Conservation (phyloP, 352 stramenopile genomes). For the Phytopythium aichiense region DNA sequence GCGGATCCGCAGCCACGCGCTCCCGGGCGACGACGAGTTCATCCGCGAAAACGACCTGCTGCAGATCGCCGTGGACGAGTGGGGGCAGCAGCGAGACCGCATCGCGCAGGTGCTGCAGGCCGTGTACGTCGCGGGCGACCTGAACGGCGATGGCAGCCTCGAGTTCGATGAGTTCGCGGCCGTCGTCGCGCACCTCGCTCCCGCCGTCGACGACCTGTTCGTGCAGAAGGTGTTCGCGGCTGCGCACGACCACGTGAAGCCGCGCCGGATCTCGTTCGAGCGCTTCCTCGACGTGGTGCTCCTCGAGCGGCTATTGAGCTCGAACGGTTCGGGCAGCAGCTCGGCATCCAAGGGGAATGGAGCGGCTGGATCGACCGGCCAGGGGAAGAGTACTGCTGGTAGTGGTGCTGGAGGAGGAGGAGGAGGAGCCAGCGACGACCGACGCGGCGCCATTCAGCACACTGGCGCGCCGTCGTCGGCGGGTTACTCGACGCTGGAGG, state of each 20-base stretch:
- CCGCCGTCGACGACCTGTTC: slow-evolving; percentile 46
- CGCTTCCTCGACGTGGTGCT: slow-evolving; percentile 59
- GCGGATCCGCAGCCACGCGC: slow-evolving; percentile 33
- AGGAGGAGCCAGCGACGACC: neutral
- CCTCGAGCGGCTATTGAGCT: slow-evolving; percentile 44
- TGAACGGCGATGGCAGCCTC: slow-evolving; percentile 63
- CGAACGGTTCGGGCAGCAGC: slow-evolving; percentile 15
- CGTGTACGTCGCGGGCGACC: slow-evolving; percentile 62
- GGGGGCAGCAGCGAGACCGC: slow-evolving; percentile 31
- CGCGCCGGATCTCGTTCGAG: slow-evolving; percentile 53
- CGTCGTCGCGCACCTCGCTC: slow-evolving; percentile 52
- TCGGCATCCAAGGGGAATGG: slow-evolving; percentile 21
- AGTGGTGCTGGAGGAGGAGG: neutral
- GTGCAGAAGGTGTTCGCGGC: slow-evolving; percentile 57
- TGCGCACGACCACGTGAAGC: slow-evolving; percentile 54
- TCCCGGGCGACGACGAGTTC: slow-evolving; percentile 50
- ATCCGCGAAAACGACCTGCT: slow-evolving; percentile 60
- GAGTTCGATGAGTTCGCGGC: slow-evolving; percentile 75
- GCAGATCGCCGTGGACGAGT: slow-evolving; percentile 61
- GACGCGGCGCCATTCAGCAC: neutral
- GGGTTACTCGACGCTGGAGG: slow-evolving; percentile 18
- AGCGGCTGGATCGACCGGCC: slow-evolving; percentile 5
- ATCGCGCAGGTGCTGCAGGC: slow-evolving; percentile 72
- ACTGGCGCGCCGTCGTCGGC: neutral
- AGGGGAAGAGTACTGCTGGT: neutral